These are phyloP conservation scores for Cladosporium halotolerans DNA, from an alignment of 2,329 filamentous ascomycete species.

Conservation along the genomic window DNA sequence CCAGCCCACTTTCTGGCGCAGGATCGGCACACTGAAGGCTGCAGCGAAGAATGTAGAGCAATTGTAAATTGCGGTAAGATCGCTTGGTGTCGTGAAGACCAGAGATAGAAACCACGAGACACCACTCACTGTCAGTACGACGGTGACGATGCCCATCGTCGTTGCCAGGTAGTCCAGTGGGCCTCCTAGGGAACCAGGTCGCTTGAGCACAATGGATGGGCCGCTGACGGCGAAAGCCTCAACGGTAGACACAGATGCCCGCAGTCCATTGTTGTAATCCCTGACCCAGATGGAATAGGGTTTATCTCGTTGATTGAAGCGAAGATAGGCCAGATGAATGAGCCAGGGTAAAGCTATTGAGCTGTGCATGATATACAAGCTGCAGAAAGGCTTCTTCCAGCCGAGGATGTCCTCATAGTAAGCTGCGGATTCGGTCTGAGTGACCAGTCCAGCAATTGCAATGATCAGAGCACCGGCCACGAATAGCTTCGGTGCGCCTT, in stretches of 20 bases:
- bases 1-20: slow-evolving; percentile 26
- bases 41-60: slow-evolving; percentile 31
- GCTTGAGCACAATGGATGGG: slow-evolving; percentile 21
- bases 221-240: slow-evolving; percentile 26
- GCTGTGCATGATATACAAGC: slow-evolving; percentile 29
- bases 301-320: slow-evolving; percentile 17
- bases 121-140: slow-evolving; percentile 26
- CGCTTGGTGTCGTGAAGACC: slow-evolving; percentile 27
- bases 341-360: slow-evolving; percentile 28
- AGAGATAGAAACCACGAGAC: slow-evolving; percentile 28
- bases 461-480: slow-evolving; percentile 21
- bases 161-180: slow-evolving; percentile 27
- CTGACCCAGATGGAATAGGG: slow-evolving; percentile 24
- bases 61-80: slow-evolving; percentile 32
- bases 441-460: slow-evolving; percentile 26
- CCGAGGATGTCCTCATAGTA: slow-evolving; percentile 29
- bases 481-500: slow-evolving; percentile 1
- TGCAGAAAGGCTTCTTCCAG: slow-evolving; percentile 30
- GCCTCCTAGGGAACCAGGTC: slow-evolving; percentile 20
- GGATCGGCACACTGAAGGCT: slow-evolving; percentile 26
- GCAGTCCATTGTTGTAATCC: slow-evolving; percentile 27
- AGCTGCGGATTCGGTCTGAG: slow-evolving; percentile 30
- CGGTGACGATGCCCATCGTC: slow-evolving; percentile 25
- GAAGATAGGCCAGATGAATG: slow-evolving; percentile 21
- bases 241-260: slow-evolving; percentile 23